Evolutionary conservation across 2,329 filamentous ascomycete genomes (phyloP).

Genomic region (Pseudocercospora macadamiae): DNA sequence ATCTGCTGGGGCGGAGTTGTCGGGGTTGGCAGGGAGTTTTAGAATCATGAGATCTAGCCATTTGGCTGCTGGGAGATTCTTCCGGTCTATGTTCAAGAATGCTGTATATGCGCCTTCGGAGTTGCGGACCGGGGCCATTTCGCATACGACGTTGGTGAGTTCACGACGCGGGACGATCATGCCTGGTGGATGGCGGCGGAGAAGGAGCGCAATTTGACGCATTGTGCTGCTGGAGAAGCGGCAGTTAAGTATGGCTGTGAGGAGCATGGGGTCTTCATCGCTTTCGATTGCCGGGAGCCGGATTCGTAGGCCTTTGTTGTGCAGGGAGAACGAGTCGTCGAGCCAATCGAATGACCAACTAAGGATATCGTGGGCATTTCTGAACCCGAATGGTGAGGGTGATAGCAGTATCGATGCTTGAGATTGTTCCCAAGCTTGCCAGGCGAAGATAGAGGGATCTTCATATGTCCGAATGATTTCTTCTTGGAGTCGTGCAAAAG

Average conservation of each 20-base stretch:
- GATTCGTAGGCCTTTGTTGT: constrained; percentile 28
- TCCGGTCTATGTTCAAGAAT: constrained; percentile 24
- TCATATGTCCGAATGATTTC: constrained; percentile 31
- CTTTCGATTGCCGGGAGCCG: constrained; percentile 21
- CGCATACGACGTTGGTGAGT: constrained; percentile 24
- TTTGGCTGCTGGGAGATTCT: constrained; percentile 14
- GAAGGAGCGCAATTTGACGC: constrained; percentile 19
- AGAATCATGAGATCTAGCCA: constrained; percentile 26
- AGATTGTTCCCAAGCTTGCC: constrained; percentile 28
- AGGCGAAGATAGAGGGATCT: constrained; percentile 30
- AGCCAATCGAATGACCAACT: constrained; percentile 25
- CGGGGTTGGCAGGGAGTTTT: constrained; percentile 15
- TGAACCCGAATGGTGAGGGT: constrained; percentile 24
- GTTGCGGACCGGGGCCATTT: constrained; percentile 20
- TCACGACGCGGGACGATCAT: constrained; percentile 22
- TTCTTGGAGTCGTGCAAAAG: constrained; percentile 33
- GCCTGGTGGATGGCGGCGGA: constrained; percentile 22
- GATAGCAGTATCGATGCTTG: constrained; percentile 24
- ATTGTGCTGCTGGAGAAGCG: constrained; percentile 18
- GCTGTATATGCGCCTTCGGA: constrained; percentile 17
- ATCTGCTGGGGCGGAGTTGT: constrained; percentile 12
- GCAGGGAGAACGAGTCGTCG: constrained; percentile 26
- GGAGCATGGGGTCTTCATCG: constrained; percentile 11
- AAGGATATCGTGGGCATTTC: constrained; percentile 24
- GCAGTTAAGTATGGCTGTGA: constrained; percentile 27